Conservation (phyloP, 768 basidiomycete genomes). For the Leccinum disarticulatum region DNA sequence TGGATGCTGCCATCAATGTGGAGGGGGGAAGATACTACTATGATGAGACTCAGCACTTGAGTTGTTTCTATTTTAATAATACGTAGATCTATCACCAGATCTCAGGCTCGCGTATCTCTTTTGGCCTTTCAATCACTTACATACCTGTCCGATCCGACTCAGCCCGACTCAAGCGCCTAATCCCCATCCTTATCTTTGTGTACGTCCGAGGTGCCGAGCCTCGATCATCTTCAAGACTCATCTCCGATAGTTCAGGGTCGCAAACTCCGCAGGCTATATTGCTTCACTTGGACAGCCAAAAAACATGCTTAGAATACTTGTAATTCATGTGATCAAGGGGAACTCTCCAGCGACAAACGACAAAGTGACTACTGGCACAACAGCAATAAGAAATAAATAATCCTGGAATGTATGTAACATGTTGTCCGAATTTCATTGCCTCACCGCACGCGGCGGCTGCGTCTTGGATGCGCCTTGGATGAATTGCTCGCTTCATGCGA, state of each 20-base stretch:
- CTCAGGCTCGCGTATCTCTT: background rate
- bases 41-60: constrained; percentile 13
- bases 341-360: constrained; percentile 3
- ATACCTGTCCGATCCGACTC: constrained; percentile 9
- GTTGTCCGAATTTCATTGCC: background rate
- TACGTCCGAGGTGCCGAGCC: background rate
- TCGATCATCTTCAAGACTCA: background rate
- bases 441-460: constrained; percentile 16
- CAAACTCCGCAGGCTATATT: background rate
- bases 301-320: background rate
- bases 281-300: background rate
- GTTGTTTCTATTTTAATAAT: background rate
- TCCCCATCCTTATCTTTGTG: constrained; percentile 13
- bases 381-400: constrained; percentile 39
- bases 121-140: background rate
- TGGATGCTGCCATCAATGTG: constrained; percentile 31
- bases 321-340: background rate
- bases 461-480: constrained; percentile 16
- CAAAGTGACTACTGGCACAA: constrained; percentile 21
- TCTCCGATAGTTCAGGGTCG: background rate
- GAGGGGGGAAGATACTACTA: constrained; percentile 9
- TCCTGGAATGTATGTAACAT: constrained; percentile 4
- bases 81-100: background rate
- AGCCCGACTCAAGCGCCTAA: background rate
- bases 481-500: constrained; percentile 14